phyloP scores from a whole-genome alignment of 257 asterid species.

The Dorcoceras hygrometricum region DNA sequence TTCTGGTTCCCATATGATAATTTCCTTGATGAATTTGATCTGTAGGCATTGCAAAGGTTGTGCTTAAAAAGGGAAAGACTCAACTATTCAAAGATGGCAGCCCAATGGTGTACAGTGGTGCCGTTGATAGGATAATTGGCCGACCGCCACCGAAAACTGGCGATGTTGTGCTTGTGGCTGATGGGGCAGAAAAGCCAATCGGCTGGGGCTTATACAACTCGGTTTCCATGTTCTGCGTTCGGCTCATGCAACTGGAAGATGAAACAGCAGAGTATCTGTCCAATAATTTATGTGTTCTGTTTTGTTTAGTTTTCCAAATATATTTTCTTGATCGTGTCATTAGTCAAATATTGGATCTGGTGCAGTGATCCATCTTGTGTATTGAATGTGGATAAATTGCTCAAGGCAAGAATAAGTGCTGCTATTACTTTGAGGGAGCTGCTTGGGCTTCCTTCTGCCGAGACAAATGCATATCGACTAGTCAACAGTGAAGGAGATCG shows the following conservation, averaged over 20 bases:
- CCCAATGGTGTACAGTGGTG: conserved; percentile 97
- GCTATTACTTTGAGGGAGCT: neutral
- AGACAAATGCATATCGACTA: neutral
- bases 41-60: conserved; percentile 80
- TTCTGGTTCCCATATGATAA: neutral
- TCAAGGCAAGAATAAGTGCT: neutral
- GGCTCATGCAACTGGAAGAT: conserved; percentile 89
- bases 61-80: conserved; percentile 84
- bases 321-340: conserved; percentile 16
- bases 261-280: conserved; percentile 63
- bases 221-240: conserved; percentile 91
- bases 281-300: conserved; percentile 12
- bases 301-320: conserved; percentile 11
- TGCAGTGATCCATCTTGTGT: neutral
- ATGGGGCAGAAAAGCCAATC: conserved; percentile 81
- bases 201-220: conserved; percentile 98
- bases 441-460: neutral
- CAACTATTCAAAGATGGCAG: conserved; percentile 85
- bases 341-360: conserved; percentile 4
- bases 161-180: conserved; percentile 81
- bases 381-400: neutral
- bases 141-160: conserved; percentile 91
- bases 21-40: conserved; percentile 18
- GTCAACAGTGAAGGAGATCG: conserved; percentile 88
- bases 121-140: conserved; percentile 86